Evolutionary conservation across 805 yeast species (phyloP).

Genomic region (Candida ulmi): DNA sequence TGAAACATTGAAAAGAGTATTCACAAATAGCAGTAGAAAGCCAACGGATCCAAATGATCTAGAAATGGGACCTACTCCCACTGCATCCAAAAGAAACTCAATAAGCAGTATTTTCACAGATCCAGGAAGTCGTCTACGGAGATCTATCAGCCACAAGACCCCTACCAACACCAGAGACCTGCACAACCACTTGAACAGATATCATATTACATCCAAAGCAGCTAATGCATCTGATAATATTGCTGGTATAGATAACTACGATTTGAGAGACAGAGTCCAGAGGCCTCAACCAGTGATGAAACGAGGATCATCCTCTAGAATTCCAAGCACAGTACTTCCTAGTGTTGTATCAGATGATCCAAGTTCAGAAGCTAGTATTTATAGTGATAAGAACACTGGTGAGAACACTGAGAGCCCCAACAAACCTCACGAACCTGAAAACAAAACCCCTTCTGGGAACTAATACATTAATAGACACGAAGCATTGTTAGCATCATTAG

Average conservation of each 20-base stretch:
- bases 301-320: background rate
- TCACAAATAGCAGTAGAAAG: slow-evolving; percentile 15
- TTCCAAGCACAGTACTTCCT: background rate
- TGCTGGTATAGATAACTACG: slow-evolving; percentile 37
- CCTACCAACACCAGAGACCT: slow-evolving; percentile 26
- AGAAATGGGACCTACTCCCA: background rate
- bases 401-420: no score
- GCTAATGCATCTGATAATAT: slow-evolving; percentile 38
- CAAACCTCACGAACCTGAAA: no score
- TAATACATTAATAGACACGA: no score
- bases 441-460: no score
- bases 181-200: slow-evolving; percentile 26
- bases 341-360: background rate
- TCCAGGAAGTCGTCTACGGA: slow-evolving; percentile 14
- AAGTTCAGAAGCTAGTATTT: background rate
- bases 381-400: background rate
- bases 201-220: slow-evolving; percentile 36
- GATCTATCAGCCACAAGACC: slow-evolving; percentile 13
- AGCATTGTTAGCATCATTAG: no score
- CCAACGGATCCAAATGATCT: background rate
- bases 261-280: slow-evolving; percentile 10
- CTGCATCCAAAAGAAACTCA: background rate
- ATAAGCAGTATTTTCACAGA: slow-evolving; percentile 2
- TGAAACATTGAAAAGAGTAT: slow-evolving; percentile 26
- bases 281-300: slow-evolving; percentile 7